A percentile compares a stretch with the other conserved stretches of the same genome.
phyloP scores from a whole-genome alignment of 345 rosid genomes.

The Bretschneidera sinensis region DNA sequence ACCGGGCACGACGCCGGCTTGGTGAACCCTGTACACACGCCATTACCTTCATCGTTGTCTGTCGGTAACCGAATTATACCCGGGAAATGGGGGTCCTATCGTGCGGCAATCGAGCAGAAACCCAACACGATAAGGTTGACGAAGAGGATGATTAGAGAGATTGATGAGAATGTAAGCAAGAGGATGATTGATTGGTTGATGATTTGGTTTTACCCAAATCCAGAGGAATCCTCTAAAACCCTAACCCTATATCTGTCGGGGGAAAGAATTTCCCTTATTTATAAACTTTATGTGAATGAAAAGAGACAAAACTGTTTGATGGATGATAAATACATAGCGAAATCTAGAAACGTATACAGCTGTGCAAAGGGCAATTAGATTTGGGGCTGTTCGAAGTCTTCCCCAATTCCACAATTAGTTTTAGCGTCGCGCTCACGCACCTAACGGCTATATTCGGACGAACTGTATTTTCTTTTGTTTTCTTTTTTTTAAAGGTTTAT shows the following conservation, averaged over 20 bases:
- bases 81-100: constrained; percentile 17
- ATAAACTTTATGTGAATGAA: too few species aligned
- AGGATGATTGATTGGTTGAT: not conserved
- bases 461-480: too few species aligned
- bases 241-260: not conserved
- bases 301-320: too few species aligned
- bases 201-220: not conserved
- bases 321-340: not conserved
- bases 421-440: too few species aligned
- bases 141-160: constrained; percentile 6
- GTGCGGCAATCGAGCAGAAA: constrained; percentile 24
- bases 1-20: constrained; percentile 62
- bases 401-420: too few species aligned
- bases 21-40: constrained; percentile 32
- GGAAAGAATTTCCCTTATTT: not conserved
- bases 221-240: not conserved
- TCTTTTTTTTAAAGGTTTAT: too few species aligned
- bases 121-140: constrained; percentile 8
- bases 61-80: constrained; percentile 31
- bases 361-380: not conserved
- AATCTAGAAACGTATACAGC: not conserved
- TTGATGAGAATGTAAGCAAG: constrained; percentile 16
- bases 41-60: constrained; percentile 20
- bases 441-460: too few species aligned
- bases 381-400: too few species aligned